Conservation (phyloP, 768 basidiomycete species). For the Tulasnella sp. region DNA sequence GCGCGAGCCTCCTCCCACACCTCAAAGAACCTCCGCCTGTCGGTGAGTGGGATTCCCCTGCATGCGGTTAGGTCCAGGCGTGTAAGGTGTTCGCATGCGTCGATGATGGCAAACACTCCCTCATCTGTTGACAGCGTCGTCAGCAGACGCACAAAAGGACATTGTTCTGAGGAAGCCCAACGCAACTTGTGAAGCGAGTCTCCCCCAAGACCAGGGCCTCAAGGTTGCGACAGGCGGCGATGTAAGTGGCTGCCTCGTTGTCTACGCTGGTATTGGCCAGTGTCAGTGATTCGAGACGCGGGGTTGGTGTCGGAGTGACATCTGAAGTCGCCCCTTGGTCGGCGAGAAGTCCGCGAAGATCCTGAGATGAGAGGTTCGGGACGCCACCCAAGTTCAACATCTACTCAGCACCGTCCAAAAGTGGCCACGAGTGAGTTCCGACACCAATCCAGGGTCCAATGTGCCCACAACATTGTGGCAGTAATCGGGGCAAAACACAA, state of each 20-base stretch:
- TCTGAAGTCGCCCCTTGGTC: slow-evolving; percentile 1
- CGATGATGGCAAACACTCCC: slow-evolving; percentile 61
- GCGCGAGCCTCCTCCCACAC: slow-evolving; percentile 43
- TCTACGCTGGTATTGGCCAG: slow-evolving; percentile 66
- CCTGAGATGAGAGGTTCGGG: slow-evolving; percentile 53
- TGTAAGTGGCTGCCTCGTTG: slow-evolving; percentile 57
- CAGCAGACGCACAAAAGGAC: slow-evolving; percentile 1
- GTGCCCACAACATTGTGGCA: not conserved
- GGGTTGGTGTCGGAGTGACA: slow-evolving; percentile 35
- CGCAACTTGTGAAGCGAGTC: slow-evolving; percentile 61
- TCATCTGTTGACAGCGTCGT: slow-evolving; percentile 46
- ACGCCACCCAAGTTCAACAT: slow-evolving; percentile 63
- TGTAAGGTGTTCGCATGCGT: slow-evolving; percentile 57
- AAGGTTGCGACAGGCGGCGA: slow-evolving; percentile 57
- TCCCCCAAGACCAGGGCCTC: slow-evolving; percentile 56
- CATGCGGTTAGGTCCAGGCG: slow-evolving; percentile 70
- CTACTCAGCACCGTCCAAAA: slow-evolving; percentile 44
- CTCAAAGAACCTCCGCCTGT: slow-evolving; percentile 70
- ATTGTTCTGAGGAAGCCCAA: slow-evolving; percentile 17
- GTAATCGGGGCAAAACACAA: not conserved
- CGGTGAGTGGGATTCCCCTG: slow-evolving; percentile 60
- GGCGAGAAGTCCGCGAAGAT: slow-evolving; percentile 55
- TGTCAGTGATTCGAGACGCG: slow-evolving; percentile 54
- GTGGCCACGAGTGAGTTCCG: slow-evolving; percentile 8
- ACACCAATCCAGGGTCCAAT: slow-evolving; percentile 5